phyloP scores from a whole-genome alignment of 345 rosid genomes.

The Euphorbia tirucalli region DNA sequence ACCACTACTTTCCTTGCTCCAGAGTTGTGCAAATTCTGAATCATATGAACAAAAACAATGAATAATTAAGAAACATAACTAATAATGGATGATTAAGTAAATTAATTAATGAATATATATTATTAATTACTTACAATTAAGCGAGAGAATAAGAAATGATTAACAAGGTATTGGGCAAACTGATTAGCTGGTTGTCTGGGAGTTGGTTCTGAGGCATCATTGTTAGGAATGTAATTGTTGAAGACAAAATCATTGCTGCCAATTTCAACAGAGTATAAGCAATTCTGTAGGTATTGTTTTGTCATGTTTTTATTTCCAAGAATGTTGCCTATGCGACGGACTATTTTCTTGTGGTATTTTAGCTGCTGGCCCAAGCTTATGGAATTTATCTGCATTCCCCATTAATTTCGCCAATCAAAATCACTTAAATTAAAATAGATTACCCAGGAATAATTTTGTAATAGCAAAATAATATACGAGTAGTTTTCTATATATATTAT shows the following conservation, averaged over 20 bases:
- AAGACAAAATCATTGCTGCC: conserved; percentile 6
- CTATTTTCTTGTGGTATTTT: not conserved
- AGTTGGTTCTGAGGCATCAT: not conserved
- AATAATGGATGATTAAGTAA: not conserved
- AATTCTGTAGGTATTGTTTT: not conserved
- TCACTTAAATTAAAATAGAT: no score
- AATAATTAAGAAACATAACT: no score
- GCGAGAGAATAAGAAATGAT: not conserved
- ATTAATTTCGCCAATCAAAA: not conserved
- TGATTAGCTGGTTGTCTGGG: not conserved
- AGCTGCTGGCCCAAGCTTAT: not conserved
- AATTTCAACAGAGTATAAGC: not conserved
- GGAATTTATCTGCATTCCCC: conserved; percentile 4
- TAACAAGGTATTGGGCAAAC: not conserved
- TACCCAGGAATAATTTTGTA: no score
- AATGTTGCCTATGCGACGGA: not conserved
- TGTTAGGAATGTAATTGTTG: not conserved
- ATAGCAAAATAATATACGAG: no score
- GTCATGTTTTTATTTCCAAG: not conserved
- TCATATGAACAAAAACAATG: no score
- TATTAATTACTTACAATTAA: not conserved
- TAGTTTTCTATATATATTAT: no score
- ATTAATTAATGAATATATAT: not conserved
- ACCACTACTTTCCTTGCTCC: conserved; percentile 7
- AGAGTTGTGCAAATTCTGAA: not conserved